A percentile compares a stretch with the other conserved stretches of the same genome.
Evolutionary conservation across 2,329 filamentous ascomycete genomes (phyloP).

Genomic region (Ceratocystis papillata): DNA sequence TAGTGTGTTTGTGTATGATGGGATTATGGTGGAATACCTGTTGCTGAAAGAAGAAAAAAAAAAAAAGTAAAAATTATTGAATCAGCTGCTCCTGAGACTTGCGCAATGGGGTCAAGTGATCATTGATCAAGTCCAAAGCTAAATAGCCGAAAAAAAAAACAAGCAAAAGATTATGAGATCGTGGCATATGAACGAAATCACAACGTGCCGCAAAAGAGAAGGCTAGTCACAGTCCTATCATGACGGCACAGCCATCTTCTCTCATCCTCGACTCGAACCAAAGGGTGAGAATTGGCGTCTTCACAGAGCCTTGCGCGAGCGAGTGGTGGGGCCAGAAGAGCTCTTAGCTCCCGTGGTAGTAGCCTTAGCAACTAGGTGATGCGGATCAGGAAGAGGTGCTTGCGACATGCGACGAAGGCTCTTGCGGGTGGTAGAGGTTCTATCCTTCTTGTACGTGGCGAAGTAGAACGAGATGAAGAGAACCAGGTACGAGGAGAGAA

Average conservation of each 20-base stretch:
- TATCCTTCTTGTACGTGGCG: conserved; percentile 87
- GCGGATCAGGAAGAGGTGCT: conserved; percentile 68
- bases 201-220: neutral
- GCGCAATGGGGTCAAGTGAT: neutral
- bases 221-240: neutral
- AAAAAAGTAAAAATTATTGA: conserved; percentile 10
- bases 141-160: conserved; percentile 8
- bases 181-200: conserved; percentile 6
- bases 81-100: neutral
- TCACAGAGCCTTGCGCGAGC: conserved; percentile 54
- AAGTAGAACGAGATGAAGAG: conserved; percentile 99
- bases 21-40: neutral
- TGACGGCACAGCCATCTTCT: neutral
- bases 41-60: conserved; percentile 10
- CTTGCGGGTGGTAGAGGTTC: conserved; percentile 71
- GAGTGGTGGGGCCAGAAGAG: conserved; percentile 47
- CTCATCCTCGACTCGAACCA: neutral
- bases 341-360: conserved; percentile 40
- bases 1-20: neutral
- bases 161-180: conserved; percentile 6
- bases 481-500: conserved; percentile 87
- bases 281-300: neutral
- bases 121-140: neutral
- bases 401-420: conserved; percentile 55
- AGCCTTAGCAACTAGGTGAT: conserved; percentile 38